These are phyloP conservation scores for Hanseniaspora mollemarum DNA, from an alignment of 805 yeast species.

Conservation along the genomic window DNA sequence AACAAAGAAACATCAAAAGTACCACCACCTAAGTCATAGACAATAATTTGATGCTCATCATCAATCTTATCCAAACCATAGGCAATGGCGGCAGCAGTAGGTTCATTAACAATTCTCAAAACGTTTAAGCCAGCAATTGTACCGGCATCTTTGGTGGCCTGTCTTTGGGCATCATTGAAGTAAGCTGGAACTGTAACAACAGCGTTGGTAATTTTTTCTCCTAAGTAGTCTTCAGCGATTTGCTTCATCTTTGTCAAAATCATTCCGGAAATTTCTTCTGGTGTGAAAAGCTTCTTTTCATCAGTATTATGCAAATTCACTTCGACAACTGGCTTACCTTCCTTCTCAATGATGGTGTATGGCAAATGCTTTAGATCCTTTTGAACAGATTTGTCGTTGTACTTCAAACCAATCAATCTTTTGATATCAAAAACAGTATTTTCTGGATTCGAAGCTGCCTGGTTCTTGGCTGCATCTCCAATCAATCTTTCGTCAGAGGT, in stretches of 20 bases:
- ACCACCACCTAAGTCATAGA: slow-evolving; percentile 96
- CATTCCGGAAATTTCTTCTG: slow-evolving; percentile 92
- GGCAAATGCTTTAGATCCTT: slow-evolving; percentile 77
- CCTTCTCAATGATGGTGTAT: slow-evolving; percentile 53
- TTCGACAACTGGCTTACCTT: slow-evolving; percentile 72
- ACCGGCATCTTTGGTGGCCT: slow-evolving; percentile 90
- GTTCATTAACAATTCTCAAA: slow-evolving; percentile 82
- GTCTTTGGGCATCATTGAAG: slow-evolving; percentile 89
- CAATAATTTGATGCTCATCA: slow-evolving; percentile 79
- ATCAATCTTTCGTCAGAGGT: slow-evolving; percentile 84
- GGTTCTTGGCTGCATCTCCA: slow-evolving; percentile 95
- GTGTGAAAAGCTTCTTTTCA: slow-evolving; percentile 74
- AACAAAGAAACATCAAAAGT: slow-evolving; percentile 85
- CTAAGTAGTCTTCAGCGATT: slow-evolving; percentile 84
- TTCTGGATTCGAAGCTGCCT: slow-evolving; percentile 76
- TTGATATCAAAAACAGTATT: slow-evolving; percentile 87
- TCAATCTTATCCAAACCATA: slow-evolving; percentile 79
- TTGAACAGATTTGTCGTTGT: slow-evolving; percentile 64
- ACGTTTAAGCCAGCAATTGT: slow-evolving; percentile 82
- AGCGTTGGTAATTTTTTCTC: slow-evolving; percentile 73
- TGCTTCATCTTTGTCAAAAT: slow-evolving; percentile 82
- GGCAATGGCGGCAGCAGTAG: slow-evolving; percentile 96
- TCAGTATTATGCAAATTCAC: slow-evolving; percentile 42
- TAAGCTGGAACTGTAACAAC: slow-evolving; percentile 90
- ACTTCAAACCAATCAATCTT: slow-evolving; percentile 80